These are phyloP conservation scores for Tetracladium setigerum DNA, from an alignment of 495 filamentous ascomycete genomes.

Conservation along the genomic window DNA sequence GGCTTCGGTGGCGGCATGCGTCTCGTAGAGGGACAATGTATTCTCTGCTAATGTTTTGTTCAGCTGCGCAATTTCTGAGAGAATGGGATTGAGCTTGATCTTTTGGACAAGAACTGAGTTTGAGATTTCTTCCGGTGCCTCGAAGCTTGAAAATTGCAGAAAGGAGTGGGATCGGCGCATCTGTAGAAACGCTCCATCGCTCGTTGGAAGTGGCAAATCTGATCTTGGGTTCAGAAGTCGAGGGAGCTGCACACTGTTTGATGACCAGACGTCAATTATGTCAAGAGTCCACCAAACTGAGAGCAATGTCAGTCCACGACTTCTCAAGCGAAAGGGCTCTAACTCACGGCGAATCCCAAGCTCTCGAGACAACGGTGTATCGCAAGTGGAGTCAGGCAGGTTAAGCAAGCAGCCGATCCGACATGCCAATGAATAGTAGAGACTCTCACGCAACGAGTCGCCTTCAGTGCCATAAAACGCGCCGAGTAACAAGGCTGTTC, in stretches of 20 bases:
- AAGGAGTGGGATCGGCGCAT: slow-evolving; percentile 6
- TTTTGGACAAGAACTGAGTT: slow-evolving; percentile 25
- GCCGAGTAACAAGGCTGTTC: slow-evolving; percentile 30
- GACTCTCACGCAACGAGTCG: slow-evolving; percentile 12
- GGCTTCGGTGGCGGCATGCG: slow-evolving; percentile 16
- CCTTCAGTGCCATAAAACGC: slow-evolving; percentile 19
- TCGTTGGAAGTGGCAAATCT: slow-evolving; percentile 23
- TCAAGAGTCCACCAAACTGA: slow-evolving; percentile 34
- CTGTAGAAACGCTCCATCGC: slow-evolving; percentile 22
- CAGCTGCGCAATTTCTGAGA: slow-evolving; percentile 28
- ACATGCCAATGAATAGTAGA: slow-evolving; percentile 23
- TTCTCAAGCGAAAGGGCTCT: no score
- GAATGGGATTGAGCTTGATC: slow-evolving; percentile 28
- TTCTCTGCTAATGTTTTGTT: slow-evolving; percentile 22
- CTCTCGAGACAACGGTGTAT: no score
- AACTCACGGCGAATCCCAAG: no score
- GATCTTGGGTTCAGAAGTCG: slow-evolving; percentile 18
- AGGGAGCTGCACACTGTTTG: slow-evolving; percentile 29
- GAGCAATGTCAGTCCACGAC: background rate
- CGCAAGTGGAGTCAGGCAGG: slow-evolving; percentile 9
- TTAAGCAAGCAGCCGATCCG: slow-evolving; percentile 22
- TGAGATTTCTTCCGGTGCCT: background rate
- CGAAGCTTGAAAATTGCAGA: no score
- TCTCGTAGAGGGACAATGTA: slow-evolving; percentile 1
- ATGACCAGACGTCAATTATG: slow-evolving; percentile 39